Base-by-base conservation (phyloP, 768 basidiomycete genomes). In the Hygrophorus pudorinus region DNA sequence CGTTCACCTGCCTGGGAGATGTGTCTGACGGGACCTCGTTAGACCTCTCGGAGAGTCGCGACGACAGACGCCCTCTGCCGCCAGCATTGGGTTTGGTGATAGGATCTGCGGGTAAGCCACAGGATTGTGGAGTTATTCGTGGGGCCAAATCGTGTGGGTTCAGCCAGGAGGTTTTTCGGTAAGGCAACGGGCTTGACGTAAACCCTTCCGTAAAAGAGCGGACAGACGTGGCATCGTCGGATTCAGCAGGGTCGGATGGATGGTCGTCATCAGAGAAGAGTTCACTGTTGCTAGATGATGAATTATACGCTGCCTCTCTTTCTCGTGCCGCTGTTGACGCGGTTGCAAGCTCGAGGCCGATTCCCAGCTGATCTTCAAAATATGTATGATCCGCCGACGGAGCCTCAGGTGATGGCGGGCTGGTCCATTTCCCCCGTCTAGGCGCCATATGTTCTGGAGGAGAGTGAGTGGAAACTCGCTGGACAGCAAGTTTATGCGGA, bases 381-480 rank as follows among this genome's bases (percentile, higher is more conserved):
- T 78, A 62, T 2, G 72, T 70, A 38, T 76, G 84, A 51, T 76
- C 83, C 17, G 71, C 72, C 8, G 74, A 68, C 0, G 86, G 69
- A 1, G 85, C 87, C 53, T 82, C 83, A 1, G 79, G 76, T 3
- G 86, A 84, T 18, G 87, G 86, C 7, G 86, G 85, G 51, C 84
- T 87, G 2, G 86, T 89, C 87, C 86, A 89, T 59, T 84, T 82
- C 27, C 74, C 67, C 24, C 86, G 76, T 55, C 73, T 81, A 1
- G 87, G 83, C 13, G 83, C 85, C 87, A 88, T 86, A 51, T 85
- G 83, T 46, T 80, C 79, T 2, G 80, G 78, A 34, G 73, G 76
- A 6, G 72, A 66, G 12, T 71, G 70, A 38, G 65, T 52, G 60
- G 60, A 36, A 56, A 62, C 52, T 48, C 63, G 58, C 24, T 55